Evolutionary conservation across 2,329 filamentous ascomycete species (phyloP).

Genomic region (Ascochyta lentis): DNA sequence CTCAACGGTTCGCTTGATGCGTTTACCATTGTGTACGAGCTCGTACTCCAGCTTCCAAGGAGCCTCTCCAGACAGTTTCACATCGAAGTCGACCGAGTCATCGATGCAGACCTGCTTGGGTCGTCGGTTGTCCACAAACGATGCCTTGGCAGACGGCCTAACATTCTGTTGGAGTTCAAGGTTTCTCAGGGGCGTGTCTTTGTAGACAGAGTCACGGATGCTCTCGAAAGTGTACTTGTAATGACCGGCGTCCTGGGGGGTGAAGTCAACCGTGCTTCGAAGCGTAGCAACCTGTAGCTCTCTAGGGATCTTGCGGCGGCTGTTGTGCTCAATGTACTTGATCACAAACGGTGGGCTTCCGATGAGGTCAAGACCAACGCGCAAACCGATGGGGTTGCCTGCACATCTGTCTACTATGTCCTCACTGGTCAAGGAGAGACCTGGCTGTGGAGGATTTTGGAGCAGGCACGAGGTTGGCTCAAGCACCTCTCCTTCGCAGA

Average conservation of each 20-base stretch:
- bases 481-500: conserved; percentile 85
- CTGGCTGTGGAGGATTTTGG: conserved; percentile 88
- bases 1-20: conserved; percentile 70
- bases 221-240: conserved; percentile 86
- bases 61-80: conserved; percentile 78
- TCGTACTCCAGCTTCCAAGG: conserved; percentile 94
- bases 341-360: conserved; percentile 93
- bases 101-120: conserved; percentile 79
- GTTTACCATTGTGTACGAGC: conserved; percentile 85
- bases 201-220: conserved; percentile 84
- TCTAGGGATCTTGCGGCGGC: conserved; percentile 61
- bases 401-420: conserved; percentile 95
- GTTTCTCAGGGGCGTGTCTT: conserved; percentile 57
- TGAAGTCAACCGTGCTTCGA: conserved; percentile 83
- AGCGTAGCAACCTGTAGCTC: conserved; percentile 67
- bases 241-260: conserved; percentile 78
- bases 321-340: conserved; percentile 73
- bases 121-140: conserved; percentile 64
- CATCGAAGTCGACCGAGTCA: conserved; percentile 75
- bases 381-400: conserved; percentile 87
- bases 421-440: conserved; percentile 74
- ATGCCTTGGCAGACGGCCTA: conserved; percentile 86
- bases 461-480: conserved; percentile 94
- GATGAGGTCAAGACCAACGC: conserved; percentile 86
- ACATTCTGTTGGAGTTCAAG: conserved; percentile 84